Base-by-base conservation (phyloP, 2,329 filamentous ascomycete genomes). In the Cordyceps cateniannulata region DNA sequence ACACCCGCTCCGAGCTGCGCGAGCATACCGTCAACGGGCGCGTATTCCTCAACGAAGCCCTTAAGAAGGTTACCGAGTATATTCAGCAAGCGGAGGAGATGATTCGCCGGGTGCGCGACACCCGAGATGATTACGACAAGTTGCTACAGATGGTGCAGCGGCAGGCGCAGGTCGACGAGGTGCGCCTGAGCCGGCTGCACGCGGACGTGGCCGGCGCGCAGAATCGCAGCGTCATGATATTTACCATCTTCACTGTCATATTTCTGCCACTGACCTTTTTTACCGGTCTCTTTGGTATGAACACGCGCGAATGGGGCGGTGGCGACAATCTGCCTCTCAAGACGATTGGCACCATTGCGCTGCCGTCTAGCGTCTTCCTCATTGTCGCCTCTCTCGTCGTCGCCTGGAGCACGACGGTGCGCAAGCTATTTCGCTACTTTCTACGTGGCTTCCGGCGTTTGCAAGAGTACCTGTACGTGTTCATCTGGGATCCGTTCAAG, bases 101-200 rank as follows among this genome's bases (percentile, higher is more conserved):
- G 85, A 74, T 81, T 7, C 74, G 78, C 40, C 76, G 83, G n/a
- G 83, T 85, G 1, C 78, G 81, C 14, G 74, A 75, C 3, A 85
- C 84, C 2, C 77, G 85, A 44, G 83, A 82, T 50, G 84, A 86
- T 63, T 87, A 86, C 64, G 84, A 86, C 65, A 86, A 86, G 64
- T 77, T 88, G 5, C 80, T 87, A 14, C 84, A 87, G 69, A 85
- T 88, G 78, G 84, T 85, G 45, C 85, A 87, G 67, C 83, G 85
- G 18, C 84, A 87, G 66, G 84, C 85, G 0, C 85, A 87, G 66
- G 83, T 88, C 2, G 84, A 87, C 66, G 85, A 88, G 68, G 84
- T 86, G 9, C 81, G 84, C 25, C 80, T 85, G 70, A 85, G 84
- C 25, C 76, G 85, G 1, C 74, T 85, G 60, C 83, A 87, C 65